Evolutionary conservation across 2,329 filamentous ascomycete genomes (phyloP), one percentile per base, ranked within the genome.

Genomic region (Pseudogymnoascus sp.): DNA sequence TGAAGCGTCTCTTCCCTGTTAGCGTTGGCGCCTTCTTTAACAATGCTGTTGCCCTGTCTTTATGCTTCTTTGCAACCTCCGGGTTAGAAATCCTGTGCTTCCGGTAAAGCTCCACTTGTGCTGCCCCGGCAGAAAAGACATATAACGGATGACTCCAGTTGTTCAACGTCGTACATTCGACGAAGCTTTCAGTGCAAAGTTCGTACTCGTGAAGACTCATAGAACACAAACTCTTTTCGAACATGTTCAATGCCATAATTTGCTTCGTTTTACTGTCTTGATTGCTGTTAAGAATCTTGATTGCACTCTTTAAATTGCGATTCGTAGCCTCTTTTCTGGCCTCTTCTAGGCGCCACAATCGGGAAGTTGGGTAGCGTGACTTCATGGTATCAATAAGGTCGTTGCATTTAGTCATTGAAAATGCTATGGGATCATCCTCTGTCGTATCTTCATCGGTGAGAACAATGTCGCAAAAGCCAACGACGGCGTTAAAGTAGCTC

Each of bases 101-200:
- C 9, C 95, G 86, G 75, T 97, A 97, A 4, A 91, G 79, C 70
- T 95, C 91, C 1, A 97, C 76, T 68, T 96, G 87, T 0, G 89
- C 87, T 11, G 83, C 82, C 7, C 87, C 95, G 1, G 90, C 89
- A 67, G 96, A 89, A 76, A 93, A 97, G 73, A 91, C 91, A 77
- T 99, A 97, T 62, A 97, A 75, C 0, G 88, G 86, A 62, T 92
- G 91, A 63, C 88, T 93, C 95, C 95, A 97, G 69, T 90, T 90
- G 76, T 96, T 97, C 63, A 95, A 81, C 63, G 90, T 87, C 10
- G 90, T 79, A 68, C 90, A 93, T 67, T 83, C 73, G 42, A 93
- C 75, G 75, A 97, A 97, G 0, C 85, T 82, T 64, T 88, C 82
- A 2, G 90, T 84, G 75, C 90, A 92, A 3, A 87, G 80, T 7